These are phyloP conservation scores for Penicillium sp. DNA, from an alignment of 2,329 filamentous ascomycete genomes.

Conservation along the genomic window DNA sequence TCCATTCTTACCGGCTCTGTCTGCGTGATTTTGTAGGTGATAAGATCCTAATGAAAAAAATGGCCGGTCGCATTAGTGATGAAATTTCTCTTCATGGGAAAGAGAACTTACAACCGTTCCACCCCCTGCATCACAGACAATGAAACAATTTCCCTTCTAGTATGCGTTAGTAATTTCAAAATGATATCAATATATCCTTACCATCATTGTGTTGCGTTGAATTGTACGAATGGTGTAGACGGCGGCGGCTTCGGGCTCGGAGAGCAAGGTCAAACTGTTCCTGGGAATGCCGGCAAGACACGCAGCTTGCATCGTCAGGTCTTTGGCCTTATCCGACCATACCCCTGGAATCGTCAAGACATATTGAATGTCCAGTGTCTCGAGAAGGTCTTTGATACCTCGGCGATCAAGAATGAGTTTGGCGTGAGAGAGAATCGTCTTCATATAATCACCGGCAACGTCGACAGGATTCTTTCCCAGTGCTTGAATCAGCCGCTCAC, in stretches of 20 bases:
- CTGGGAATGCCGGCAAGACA: constrained; percentile 12
- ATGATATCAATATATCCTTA: neutral
- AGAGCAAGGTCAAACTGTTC: constrained; percentile 13
- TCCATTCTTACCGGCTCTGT: constrained; percentile 24
- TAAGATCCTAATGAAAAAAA: constrained; percentile 26
- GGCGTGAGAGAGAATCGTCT: neutral
- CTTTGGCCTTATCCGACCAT: constrained; percentile 36
- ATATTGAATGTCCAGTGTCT: constrained; percentile 19
- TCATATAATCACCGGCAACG: neutral
- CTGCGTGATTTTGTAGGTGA: constrained; percentile 30
- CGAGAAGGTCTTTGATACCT: neutral
- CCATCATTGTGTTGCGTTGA: constrained; percentile 25
- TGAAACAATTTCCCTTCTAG: constrained; percentile 30
- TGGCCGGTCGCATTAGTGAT: neutral
- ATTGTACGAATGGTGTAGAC: constrained; percentile 30
- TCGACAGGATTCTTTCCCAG: neutral
- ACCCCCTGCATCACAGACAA: constrained; percentile 41
- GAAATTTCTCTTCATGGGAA: neutral
- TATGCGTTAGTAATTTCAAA: neutral
- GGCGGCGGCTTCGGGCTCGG: constrained; percentile 35
- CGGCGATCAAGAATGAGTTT: neutral
- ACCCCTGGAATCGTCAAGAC: constrained; percentile 34
- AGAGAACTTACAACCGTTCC: constrained; percentile 34
- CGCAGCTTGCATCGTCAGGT: constrained; percentile 26
- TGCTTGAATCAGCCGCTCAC: neutral